Evolutionary conservation across 495 filamentous ascomycete species (phyloP).

Genomic region (Sporormia fimetaria): DNA sequence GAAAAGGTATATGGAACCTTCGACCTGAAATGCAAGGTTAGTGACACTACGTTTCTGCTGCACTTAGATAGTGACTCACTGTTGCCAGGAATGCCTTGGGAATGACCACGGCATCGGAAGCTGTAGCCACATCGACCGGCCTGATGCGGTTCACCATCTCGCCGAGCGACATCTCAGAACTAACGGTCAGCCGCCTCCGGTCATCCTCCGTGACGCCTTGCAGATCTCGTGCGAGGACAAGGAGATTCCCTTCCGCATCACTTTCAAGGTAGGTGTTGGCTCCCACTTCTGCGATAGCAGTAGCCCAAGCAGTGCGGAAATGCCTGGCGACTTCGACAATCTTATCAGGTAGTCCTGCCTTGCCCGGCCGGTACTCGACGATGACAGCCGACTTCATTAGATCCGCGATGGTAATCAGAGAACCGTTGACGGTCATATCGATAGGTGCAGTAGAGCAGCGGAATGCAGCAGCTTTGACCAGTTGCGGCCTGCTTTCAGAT

Average conservation of each 20-base stretch:
- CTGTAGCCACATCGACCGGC: conserved; percentile 47
- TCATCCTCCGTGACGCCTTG: conserved; percentile 67
- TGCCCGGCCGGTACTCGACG: conserved; percentile 47
- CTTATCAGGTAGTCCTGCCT: conserved; percentile 35
- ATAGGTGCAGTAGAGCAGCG: conserved; percentile 76
- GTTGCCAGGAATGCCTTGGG: conserved; percentile 85
- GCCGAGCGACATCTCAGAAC: conserved; percentile 70
- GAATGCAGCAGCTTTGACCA: conserved; percentile 61
- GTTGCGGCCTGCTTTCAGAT: conserved; percentile 25
- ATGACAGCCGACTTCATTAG: conserved; percentile 87
- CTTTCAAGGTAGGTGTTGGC: conserved; percentile 64
- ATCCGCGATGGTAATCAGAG: conserved; percentile 74
- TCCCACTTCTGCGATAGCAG: conserved; percentile 61
- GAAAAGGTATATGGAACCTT: conserved; percentile 86
- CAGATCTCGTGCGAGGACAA: conserved; percentile 60
- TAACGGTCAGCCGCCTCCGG: conserved; percentile 54
- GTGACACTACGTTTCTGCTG: neutral
- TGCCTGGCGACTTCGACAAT: conserved; percentile 70
- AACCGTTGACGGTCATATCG: conserved; percentile 56
- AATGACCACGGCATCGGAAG: conserved; percentile 50
- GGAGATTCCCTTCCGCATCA: conserved; percentile 78
- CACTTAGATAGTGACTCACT: conserved; percentile 42
- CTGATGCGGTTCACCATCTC: conserved; percentile 87
- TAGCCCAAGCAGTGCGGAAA: conserved; percentile 68
- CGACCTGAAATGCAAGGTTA: conserved; percentile 45